phyloP scores from a whole-genome alignment of 345 rosid species.

The Dipteronia dyeriana region DNA sequence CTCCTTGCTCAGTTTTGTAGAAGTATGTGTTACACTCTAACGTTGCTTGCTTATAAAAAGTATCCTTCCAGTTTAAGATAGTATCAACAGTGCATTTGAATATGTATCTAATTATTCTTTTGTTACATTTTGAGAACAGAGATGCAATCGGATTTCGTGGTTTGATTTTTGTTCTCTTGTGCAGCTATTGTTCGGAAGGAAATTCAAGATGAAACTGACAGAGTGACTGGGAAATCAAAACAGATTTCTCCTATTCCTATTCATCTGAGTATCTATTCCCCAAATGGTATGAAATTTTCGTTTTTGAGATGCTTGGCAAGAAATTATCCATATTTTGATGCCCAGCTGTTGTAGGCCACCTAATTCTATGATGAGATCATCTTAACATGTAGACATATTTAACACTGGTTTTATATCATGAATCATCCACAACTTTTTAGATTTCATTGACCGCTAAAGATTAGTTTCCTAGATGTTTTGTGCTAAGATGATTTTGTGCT shows the following conservation, averaged over 20 bases:
- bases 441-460: not conserved
- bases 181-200: constrained; percentile 62
- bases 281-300: constrained; percentile 42
- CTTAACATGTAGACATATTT: not conserved
- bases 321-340: not conserved
- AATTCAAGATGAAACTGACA: constrained; percentile 71
- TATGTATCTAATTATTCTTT: not conserved
- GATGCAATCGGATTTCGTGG: not conserved
- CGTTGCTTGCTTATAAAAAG: not conserved
- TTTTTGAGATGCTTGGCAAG: not conserved
- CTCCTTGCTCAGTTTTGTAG: not conserved
- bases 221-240: constrained; percentile 55
- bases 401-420: not conserved
- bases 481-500: not conserved
- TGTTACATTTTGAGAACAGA: not conserved
- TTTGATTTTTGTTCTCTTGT: constrained; percentile 9
- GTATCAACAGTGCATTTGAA: not conserved
- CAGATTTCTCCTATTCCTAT: constrained; percentile 66
- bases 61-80: not conserved
- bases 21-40: not conserved
- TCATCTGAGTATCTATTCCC: constrained; percentile 63
- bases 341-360: constrained; percentile 6
- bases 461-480: not conserved
- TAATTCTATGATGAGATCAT: not conserved
- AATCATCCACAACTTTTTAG: not conserved